Base-by-base conservation (phyloP, 306 rosid genomes). In the Ceratonia siliqua region DNA sequence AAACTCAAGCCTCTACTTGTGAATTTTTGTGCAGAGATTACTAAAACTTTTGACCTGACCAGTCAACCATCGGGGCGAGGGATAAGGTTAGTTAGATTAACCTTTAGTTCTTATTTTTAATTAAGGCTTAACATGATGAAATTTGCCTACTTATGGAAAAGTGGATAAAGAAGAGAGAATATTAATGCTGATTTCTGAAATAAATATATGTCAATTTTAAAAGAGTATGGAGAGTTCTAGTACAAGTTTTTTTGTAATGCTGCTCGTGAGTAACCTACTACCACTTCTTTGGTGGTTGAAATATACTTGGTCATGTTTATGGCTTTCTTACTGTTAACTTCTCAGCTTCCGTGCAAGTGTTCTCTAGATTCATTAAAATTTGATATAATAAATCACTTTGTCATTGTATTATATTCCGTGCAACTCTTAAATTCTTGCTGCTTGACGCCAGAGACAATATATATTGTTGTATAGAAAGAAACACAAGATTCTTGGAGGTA, bases 281-380 rank as follows among this genome's bases (percentile, higher is more conserved):
- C 91, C 83, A 74, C 84, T 78, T 82, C 83, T 91, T 87, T 93
- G 76, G 79, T 91, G 80, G 92, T 89, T 88, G 96, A 78, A 89
- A 84, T 81, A 87, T 88, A 86, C 78, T 84, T 81, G 62, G 68
- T 80, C 74, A 67, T 74, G 73, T 58, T 35, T 78, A 64, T 79
- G 76, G 66, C 80, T 82, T 73, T 80, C 56, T 70, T 59, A 54
- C 79, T 58, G 74, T 76, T 82, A 81, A 21, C 77, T 71, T 77
- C 49, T 74, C 25, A 62, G 59, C 65, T 78, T 73, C 78, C 83
- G 84, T 76, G 72, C 71, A 79, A 82, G 74, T 70, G 61, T 67
- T 65, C 8, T 68, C 71, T 72, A 20, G 49, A 33, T 71, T 65
- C 81, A 77, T 57, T 55, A 46, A 46, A 61, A 75, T 71, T 76